These are phyloP conservation scores for Claviceps quebecensis DNA, from an alignment of 2,329 filamentous ascomycete species.

Conservation along the genomic window DNA sequence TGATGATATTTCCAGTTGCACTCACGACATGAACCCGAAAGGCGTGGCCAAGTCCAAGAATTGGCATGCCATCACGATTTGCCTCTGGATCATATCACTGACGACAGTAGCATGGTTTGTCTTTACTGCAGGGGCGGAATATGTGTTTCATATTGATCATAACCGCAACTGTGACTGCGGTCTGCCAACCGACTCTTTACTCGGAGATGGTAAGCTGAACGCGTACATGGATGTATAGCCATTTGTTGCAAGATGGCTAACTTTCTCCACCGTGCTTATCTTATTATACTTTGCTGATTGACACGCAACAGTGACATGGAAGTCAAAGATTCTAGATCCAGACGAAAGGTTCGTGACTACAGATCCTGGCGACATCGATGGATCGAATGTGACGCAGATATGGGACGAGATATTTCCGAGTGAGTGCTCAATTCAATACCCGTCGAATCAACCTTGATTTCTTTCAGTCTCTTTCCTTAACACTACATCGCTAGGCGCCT, in stretches of 20 bases:
- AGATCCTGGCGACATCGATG: background rate
- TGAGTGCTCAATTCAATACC: background rate
- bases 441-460: background rate
- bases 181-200: background rate
- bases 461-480: background rate
- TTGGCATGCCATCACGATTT: too few relatives aligned
- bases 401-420: background rate
- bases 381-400: background rate
- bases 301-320: background rate
- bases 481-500: background rate
- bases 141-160: background rate
- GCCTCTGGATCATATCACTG: background rate
- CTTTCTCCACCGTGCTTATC: too few relatives aligned
- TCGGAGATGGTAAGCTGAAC: background rate
- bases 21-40: too few relatives aligned
- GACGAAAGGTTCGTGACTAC: background rate
- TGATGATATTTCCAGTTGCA: too few relatives aligned
- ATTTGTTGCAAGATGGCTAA: too few relatives aligned
- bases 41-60: too few relatives aligned
- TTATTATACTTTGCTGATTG: too few relatives aligned
- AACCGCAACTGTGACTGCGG: background rate
- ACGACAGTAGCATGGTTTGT: background rate
- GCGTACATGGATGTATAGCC: too few relatives aligned
- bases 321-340: background rate
- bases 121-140: background rate